Evolutionary conservation across 768 basidiomycete genomes (phyloP).

Genomic region (Tulasnella sp.): DNA sequence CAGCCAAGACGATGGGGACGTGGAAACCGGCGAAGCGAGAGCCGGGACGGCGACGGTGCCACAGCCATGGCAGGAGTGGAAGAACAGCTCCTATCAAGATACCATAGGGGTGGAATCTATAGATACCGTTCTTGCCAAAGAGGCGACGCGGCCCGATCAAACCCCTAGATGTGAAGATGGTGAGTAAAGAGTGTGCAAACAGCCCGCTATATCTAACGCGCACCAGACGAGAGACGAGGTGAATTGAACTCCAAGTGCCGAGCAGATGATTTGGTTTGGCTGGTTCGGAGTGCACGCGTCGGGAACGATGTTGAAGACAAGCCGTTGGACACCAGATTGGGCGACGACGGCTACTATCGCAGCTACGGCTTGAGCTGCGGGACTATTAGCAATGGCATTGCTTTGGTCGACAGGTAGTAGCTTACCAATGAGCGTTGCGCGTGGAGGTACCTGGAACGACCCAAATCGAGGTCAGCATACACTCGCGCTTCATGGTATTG

Average conservation of each 20-base stretch:
- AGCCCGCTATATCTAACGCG: neutral
- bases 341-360: neutral
- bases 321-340: neutral
- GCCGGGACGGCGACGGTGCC: neutral
- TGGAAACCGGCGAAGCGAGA: neutral
- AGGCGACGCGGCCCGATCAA: neutral
- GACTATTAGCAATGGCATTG: no score
- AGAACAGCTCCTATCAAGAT: neutral
- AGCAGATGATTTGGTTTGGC: neutral
- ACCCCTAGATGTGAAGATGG: neutral
- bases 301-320: neutral
- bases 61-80: neutral
- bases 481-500: no score
- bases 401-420: no score
- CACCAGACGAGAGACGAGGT: neutral
- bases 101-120: neutral
- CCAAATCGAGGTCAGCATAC: no score
- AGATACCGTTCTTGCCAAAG: neutral
- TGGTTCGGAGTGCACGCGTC: neutral
- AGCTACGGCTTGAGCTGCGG: conserved; percentile 23
- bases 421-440: no score
- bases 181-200: neutral
- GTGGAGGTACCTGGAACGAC: no score
- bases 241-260: neutral
- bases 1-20: neutral